Evolutionary conservation across 371 early-diverging fungal genomes (phyloP), one percentile per base, ranked within the genome.

Genomic region (Blakeslea trispora): DNA sequence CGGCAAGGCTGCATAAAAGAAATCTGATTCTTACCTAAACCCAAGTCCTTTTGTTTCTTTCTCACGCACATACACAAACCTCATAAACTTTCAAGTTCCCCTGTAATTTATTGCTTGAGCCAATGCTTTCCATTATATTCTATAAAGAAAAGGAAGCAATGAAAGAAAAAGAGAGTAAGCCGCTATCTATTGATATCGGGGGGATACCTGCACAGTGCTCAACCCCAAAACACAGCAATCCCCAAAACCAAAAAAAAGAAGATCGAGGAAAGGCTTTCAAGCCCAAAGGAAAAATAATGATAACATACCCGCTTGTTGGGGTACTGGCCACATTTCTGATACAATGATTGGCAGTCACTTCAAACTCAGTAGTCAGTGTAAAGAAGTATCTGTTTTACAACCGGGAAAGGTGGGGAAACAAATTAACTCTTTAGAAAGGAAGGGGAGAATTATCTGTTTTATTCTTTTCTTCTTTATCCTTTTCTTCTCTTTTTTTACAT

Each of bases 261-360:
- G 41, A 53, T n/a, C 28, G 19, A 17, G 34, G 6, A 47, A 47
- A 18, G 32, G 24, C 24, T 45, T n/a, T n/a, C n/a, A 55, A 24
- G 5, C 35, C 9, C 15, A n/a, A 37, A 50, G 14, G 5, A 13
- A 8, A 9, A 21, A 50, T n/a, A n/a, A n/a, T n/a, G n/a, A 40
- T 22, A 37, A 39, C 31, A 37, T 49, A 52, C 45, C 60, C 46
- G 45, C 60, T 59, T 55, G 45, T 55, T 59, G 55, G 59, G 60
- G 59, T 57, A 48, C 28, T 32, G 15, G 28, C 22, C 18, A 41
- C 43, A 11, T 15, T 41, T 0, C n/a, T 4, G 7, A 41, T 23
- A 13, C 17, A 41, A 23, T 60, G 60, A 60, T 60, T 60, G 60
- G 60, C 53, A 41, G n/a, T 21, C n/a, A 42, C 54, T 59, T 59